phyloP scores from a whole-genome alignment of 2,329 filamentous ascomycete species.

The Alternaria sp. region DNA sequence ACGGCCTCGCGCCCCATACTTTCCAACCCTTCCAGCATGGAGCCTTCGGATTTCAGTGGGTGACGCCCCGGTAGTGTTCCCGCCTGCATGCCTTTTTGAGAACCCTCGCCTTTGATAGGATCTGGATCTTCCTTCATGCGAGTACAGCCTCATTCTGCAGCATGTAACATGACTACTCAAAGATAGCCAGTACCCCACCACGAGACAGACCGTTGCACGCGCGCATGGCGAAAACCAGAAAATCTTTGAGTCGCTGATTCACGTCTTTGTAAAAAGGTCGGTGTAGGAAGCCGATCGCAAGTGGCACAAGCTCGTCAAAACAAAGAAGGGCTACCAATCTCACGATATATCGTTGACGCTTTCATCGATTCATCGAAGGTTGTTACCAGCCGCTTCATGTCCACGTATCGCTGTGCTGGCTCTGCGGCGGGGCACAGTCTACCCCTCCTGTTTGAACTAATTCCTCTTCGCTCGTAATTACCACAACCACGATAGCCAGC shows the following conservation, averaged over 20 bases:
- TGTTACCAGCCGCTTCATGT: background rate
- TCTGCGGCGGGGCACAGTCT: background rate
- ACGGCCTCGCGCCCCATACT: slow-evolving; percentile 11
- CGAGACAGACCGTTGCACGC: background rate
- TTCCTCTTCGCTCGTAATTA: background rate
- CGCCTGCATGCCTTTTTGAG: background rate
- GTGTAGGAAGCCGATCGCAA: background rate
- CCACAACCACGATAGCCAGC: background rate
- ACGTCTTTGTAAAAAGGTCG: background rate
- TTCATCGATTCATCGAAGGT: background rate
- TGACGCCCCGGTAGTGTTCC: background rate
- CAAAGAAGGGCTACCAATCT: background rate
- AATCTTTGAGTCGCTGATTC: background rate
- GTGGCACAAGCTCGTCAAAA: background rate
- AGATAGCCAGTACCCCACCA: background rate
- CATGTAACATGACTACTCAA: background rate
- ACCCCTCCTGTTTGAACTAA: background rate
- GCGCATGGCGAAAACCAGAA: slow-evolving; percentile 2
- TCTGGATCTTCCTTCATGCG: slow-evolving; percentile 3
- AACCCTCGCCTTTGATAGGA: slow-evolving; percentile 9
- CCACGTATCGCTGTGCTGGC: background rate
- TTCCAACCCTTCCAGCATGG: background rate
- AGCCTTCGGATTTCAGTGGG: background rate
- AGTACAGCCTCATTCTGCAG: slow-evolving; percentile 8
- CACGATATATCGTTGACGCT: background rate